Evolutionary conservation across 805 yeast genomes (phyloP).

Genomic region (Yarrowia porcina): DNA sequence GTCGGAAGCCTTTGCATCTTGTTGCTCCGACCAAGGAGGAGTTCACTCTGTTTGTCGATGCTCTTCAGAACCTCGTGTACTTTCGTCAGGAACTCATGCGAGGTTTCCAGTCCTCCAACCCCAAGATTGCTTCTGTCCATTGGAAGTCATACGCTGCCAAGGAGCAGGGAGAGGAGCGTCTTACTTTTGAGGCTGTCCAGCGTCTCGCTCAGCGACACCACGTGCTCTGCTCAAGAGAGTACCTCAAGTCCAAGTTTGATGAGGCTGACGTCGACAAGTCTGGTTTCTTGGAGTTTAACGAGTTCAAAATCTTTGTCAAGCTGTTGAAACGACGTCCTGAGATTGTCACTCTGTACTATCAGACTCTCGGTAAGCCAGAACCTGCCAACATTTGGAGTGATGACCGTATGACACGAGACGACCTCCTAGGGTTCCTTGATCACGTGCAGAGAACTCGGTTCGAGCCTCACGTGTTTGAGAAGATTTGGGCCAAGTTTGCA

Average conservation of each 20-base stretch:
- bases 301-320: slow-evolving; percentile 73
- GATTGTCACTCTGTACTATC: slow-evolving; percentile 49
- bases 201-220: slow-evolving; percentile 65
- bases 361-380: slow-evolving; percentile 29
- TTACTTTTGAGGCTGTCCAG: slow-evolving; percentile 63
- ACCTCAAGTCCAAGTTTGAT: slow-evolving; percentile 51
- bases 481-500: slow-evolving; percentile 44
- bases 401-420: slow-evolving; percentile 30
- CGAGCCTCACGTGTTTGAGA: slow-evolving; percentile 36
- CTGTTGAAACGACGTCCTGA: slow-evolving; percentile 65
- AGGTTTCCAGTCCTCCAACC: slow-evolving; percentile 61
- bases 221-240: slow-evolving; percentile 60
- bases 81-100: slow-evolving; percentile 61
- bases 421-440: slow-evolving; percentile 47
- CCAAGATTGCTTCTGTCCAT: slow-evolving; percentile 58
- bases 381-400: not conserved
- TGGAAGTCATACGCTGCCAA: slow-evolving; percentile 51
- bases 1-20: slow-evolving; percentile 74
- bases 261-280: slow-evolving; percentile 50
- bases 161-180: slow-evolving; percentile 33
- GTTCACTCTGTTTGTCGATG: slow-evolving; percentile 52
- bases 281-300: slow-evolving; percentile 60
- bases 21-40: slow-evolving; percentile 57
- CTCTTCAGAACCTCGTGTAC: slow-evolving; percentile 53
- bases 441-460: slow-evolving; percentile 49